Evolutionary conservation across 257 asterid species (phyloP).

Genomic region (Plantago major): DNA sequence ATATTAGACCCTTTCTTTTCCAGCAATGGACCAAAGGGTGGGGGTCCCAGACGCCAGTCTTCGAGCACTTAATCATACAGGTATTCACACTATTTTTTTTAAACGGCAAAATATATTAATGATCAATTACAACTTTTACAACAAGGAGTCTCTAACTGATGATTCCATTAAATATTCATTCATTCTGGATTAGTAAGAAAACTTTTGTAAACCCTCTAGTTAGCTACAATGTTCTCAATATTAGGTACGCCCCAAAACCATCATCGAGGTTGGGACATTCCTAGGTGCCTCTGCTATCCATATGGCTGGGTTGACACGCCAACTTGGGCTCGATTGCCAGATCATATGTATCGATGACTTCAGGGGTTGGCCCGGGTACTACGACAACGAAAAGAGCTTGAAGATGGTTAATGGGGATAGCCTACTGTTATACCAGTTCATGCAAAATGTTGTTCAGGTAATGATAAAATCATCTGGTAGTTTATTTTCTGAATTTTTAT

Average conservation of each 20-base stretch:
- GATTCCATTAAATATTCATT: too few species aligned
- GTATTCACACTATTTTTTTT: constrained; percentile 8
- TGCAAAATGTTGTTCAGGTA: constrained; percentile 25
- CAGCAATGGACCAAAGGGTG: constrained; percentile 43
- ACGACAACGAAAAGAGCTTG: constrained; percentile 40
- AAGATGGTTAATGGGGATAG: constrained; percentile 57
- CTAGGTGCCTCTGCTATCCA: constrained; percentile 68
- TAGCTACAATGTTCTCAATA: too few species aligned
- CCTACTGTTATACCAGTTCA: constrained; percentile 52
- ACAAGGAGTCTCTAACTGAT: too few species aligned
- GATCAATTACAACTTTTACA: too few species aligned
- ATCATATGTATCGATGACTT: constrained; percentile 68
- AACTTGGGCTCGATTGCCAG: constrained; percentile 39
- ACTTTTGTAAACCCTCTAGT: too few species aligned
- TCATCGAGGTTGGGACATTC: constrained; percentile 63
- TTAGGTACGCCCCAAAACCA: constrained; percentile 38
- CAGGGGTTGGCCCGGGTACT: constrained; percentile 75
- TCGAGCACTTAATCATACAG: constrained; percentile 44
- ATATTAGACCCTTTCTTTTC: constrained; percentile 26
- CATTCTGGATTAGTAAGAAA: too few species aligned
- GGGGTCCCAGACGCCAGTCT: constrained; percentile 60
- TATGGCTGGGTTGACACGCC: constrained; percentile 40
- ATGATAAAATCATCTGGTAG: too few species aligned
- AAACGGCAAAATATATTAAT: too few species aligned
- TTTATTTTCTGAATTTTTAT: too few species aligned